Evolutionary conservation across 768 basidiomycete genomes (phyloP), one percentile per base, ranked within the genome.

Genomic region (Suillus alpinus): DNA sequence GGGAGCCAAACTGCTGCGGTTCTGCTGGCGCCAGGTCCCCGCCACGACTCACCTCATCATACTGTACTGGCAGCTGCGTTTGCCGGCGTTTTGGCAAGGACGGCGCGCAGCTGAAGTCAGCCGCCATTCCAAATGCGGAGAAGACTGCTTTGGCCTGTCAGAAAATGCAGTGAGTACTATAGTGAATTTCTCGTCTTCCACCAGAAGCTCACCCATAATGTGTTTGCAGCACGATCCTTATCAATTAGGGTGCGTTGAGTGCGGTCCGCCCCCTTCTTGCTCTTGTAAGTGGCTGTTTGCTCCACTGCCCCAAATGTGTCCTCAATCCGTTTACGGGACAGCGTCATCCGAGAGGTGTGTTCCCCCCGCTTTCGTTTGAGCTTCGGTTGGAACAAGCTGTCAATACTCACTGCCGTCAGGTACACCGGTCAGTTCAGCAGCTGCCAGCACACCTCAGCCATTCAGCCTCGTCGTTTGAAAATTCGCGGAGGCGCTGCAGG

Each of bases 381-480:
- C 13, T 58, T 41, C 3, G 44, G 46, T 20, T 58, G 57, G n/a
- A 58, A 58, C 34, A 58, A 31, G 10, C 62, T n/a, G n/a, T n/a
- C n/a, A n/a, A n/a, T n/a, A n/a, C n/a, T n/a, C n/a, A n/a, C n/a
- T n/a, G n/a, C n/a, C n/a, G n/a, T n/a, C n/a, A n/a, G n/a, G n/a
- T n/a, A n/a, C n/a, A n/a, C n/a, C n/a, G n/a, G n/a, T n/a, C n/a
- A n/a, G n/a, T n/a, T n/a, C n/a, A n/a, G n/a, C n/a, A n/a, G n/a
- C n/a, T n/a, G n/a, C n/a, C n/a, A n/a, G n/a, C n/a, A 31, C 37
- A 67, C 67, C 39, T 49, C 20, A 61, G 20, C 68, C 65, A 69
- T 36, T 31, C 16, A 12, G 56, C 53, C 23, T 29, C n/a, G 40
- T 69, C 59, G 10, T 50, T 7, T 34, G 65, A 63, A 14, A 65